Conservation (phyloP, 192 early-diverging fungal genomes). For the Entomortierella parvispora region DNA sequence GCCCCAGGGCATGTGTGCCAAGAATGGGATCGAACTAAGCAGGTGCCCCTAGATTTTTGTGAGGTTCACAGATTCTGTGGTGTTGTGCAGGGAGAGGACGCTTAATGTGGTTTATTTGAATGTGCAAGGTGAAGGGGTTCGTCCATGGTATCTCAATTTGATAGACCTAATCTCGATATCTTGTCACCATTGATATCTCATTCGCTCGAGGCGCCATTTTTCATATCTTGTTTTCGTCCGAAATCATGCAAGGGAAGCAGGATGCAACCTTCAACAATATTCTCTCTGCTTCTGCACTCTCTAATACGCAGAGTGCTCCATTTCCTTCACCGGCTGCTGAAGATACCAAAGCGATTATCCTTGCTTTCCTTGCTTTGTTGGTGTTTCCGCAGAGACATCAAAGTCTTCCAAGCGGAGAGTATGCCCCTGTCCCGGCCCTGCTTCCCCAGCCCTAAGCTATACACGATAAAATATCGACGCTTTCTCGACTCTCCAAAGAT, state of each 20-base stretch:
- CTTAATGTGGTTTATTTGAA: too few species aligned
- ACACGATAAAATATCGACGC: not conserved
- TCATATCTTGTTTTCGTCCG: not conserved
- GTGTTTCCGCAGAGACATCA: not conserved
- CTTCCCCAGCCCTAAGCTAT: not conserved
- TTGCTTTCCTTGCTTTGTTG: conserved; percentile 1
- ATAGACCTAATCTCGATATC: too few species aligned
- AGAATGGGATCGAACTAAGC: too few species aligned
- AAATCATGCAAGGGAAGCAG: not conserved
- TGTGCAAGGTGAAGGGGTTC: too few species aligned
- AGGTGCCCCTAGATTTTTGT: too few species aligned
- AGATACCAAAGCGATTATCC: not conserved
- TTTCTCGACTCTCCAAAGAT: not conserved
- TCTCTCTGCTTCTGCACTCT: not conserved
- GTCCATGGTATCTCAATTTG: not conserved
- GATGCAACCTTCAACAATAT: not conserved
- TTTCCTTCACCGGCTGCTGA: not conserved
- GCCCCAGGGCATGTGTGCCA: too few species aligned
- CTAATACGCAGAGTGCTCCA: not conserved
- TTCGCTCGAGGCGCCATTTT: not conserved
- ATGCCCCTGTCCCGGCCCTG: not conserved
- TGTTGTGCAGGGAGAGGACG: too few species aligned
- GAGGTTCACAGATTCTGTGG: too few species aligned
- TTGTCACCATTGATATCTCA: too few species aligned
- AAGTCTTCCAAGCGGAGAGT: not conserved